A percentile compares a stretch with the other conserved stretches of the same genome.
phyloP scores from a whole-genome alignment of 1,139 yeast species.

The Blastobotrys malaysiensis region DNA sequence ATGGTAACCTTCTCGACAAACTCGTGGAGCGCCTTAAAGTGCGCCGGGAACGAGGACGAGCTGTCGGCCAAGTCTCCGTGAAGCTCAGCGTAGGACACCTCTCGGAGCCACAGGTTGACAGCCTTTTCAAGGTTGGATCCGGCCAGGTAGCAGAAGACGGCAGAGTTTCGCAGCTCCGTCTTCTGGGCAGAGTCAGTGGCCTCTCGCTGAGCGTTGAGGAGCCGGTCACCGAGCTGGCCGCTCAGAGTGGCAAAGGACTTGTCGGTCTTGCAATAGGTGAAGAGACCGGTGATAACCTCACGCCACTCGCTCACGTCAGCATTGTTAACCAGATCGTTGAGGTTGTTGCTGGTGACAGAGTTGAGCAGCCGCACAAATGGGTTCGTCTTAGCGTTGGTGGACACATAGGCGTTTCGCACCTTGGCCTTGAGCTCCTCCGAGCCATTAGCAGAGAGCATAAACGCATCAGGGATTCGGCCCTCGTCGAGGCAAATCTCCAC shows the following conservation, averaged over 20 bases:
- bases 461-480: constrained; percentile 68
- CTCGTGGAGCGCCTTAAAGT: constrained; percentile 71
- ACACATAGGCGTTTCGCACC: constrained; percentile 68
- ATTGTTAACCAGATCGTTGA: constrained; percentile 70
- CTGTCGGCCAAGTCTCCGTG: constrained; percentile 40
- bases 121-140: constrained; percentile 79
- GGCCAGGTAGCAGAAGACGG: constrained; percentile 72
- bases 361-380: constrained; percentile 70
- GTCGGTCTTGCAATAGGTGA: constrained; percentile 47
- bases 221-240: constrained; percentile 68
- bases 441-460: constrained; percentile 71
- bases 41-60: constrained; percentile 62
- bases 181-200: constrained; percentile 21
- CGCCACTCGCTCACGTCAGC: constrained; percentile 81
- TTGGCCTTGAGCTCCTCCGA: constrained; percentile 51
- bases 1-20: constrained; percentile 81
- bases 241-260: constrained; percentile 48
- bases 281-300: constrained; percentile 65
- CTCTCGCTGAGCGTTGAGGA: constrained; percentile 38
- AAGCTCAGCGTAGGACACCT: constrained; percentile 56
- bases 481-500: constrained; percentile 60
- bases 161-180: constrained; percentile 54
- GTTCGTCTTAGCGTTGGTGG: constrained; percentile 47
- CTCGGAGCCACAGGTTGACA: constrained; percentile 78
- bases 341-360: constrained; percentile 53